phyloP scores from a whole-genome alignment of 2,329 filamentous ascomycete species.

The Aspergillus latus region DNA sequence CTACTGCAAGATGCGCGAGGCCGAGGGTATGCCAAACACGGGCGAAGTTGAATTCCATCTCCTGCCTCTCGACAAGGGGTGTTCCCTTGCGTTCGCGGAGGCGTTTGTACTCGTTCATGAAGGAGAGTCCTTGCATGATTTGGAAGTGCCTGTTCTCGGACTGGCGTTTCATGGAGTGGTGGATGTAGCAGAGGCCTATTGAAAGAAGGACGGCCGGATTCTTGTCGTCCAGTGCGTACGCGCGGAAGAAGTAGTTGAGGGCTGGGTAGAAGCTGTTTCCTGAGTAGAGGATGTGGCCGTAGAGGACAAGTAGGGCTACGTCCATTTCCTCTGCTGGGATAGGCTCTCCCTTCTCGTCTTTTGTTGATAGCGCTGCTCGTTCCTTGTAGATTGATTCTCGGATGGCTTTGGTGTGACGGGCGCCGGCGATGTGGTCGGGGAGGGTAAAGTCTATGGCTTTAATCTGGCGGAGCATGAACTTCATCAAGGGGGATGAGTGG shows the following conservation, averaged over 20 bases:
- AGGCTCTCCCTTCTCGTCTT: slow-evolving; percentile 36
- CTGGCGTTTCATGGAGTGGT: slow-evolving; percentile 85
- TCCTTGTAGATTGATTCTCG: slow-evolving; percentile 47
- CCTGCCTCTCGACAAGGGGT: slow-evolving; percentile 57
- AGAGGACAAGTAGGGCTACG: slow-evolving; percentile 78
- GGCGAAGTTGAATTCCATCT: slow-evolving; percentile 79
- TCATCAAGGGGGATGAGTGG: slow-evolving; percentile 77
- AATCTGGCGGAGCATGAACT: slow-evolving; percentile 87
- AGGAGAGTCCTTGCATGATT: slow-evolving; percentile 79
- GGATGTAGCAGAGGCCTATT: slow-evolving; percentile 80
- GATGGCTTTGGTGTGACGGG: slow-evolving; percentile 26
- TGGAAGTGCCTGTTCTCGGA: slow-evolving; percentile 87
- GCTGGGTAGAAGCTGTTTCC: slow-evolving; percentile 81
- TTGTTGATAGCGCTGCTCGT: slow-evolving; percentile 41
- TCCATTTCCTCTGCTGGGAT: slow-evolving; percentile 60
- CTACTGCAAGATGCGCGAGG: slow-evolving; percentile 68
- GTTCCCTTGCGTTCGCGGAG: slow-evolving; percentile 50
- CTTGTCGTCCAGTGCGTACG: slow-evolving; percentile 67
- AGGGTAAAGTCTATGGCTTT: slow-evolving; percentile 79
- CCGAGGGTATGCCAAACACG: slow-evolving; percentile 75
- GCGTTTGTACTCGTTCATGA: slow-evolving; percentile 72
- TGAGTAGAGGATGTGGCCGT: slow-evolving; percentile 84
- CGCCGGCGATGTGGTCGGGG: slow-evolving; percentile 48
- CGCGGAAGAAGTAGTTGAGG: slow-evolving; percentile 82
- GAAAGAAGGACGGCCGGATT: slow-evolving; percentile 79